These are phyloP conservation scores for Penicillium aurantiogriseum DNA, from an alignment of 2,329 filamentous ascomycete species.

Conservation along the genomic window DNA sequence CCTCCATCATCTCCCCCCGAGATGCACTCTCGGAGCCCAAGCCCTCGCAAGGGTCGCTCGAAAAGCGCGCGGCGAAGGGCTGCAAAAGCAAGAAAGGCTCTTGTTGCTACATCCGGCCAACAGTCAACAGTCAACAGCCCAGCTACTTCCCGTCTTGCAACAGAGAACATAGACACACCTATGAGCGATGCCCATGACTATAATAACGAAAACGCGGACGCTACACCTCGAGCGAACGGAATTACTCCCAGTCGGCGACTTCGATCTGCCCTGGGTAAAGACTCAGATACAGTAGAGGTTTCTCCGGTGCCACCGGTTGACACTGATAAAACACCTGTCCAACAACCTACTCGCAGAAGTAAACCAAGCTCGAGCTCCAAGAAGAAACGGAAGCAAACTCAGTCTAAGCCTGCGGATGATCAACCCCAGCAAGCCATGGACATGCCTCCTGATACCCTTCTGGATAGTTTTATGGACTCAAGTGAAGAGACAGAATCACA, in stretches of 20 bases:
- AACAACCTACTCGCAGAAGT: constrained; percentile 5
- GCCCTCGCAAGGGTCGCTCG: constrained; percentile 15
- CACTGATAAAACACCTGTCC: constrained; percentile 6
- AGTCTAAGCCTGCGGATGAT: background rate
- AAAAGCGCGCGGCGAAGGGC: constrained; percentile 14
- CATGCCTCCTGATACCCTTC: background rate
- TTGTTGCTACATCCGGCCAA: constrained; percentile 1
- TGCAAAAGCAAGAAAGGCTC: constrained; percentile 17
- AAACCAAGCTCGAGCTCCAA: constrained; percentile 16
- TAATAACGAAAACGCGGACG: constrained; percentile 9
- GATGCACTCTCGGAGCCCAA: constrained; percentile 23
- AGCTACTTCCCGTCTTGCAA: constrained; percentile 1
- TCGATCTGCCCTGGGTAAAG: constrained; percentile 27
- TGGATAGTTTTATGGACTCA: constrained; percentile 18
- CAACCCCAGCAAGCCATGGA: background rate
- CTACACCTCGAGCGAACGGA: constrained; percentile 9
- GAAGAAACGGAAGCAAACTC: constrained; percentile 6
- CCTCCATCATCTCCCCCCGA: constrained; percentile 40
- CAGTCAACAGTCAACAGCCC: constrained; percentile 12
- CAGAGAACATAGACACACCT: constrained; percentile 4
- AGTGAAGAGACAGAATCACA: constrained; percentile 46
- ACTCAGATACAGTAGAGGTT: constrained; percentile 3
- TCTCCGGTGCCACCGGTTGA: background rate
- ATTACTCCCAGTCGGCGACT: constrained; percentile 21
- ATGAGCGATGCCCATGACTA: constrained; percentile 9